Conservation (phyloP, 169 alveolate genomes). For the Theileria parva region DNA sequence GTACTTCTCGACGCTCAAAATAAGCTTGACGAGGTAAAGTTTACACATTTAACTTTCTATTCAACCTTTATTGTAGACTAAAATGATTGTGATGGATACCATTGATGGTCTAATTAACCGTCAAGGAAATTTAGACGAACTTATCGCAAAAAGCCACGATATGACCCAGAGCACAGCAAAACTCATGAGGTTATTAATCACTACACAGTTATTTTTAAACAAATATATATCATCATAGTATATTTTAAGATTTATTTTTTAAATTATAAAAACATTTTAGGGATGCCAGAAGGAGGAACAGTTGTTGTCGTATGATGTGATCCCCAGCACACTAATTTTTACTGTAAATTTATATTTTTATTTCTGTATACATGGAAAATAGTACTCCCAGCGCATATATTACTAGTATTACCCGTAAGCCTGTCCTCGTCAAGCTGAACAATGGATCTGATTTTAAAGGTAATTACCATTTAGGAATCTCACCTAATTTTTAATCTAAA, state of each 20-base stretch:
- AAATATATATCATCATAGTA: background rate
- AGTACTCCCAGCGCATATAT: conserved; percentile 54
- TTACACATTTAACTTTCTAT: background rate
- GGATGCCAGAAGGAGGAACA: conserved; percentile 64
- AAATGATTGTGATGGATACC: conserved; percentile 64
- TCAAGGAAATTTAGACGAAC: conserved; percentile 67
- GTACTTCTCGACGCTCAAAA: conserved; percentile 62
- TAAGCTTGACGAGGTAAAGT: conserved; percentile 59
- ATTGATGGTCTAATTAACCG: conserved; percentile 55
- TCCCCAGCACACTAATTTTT: conserved; percentile 2
- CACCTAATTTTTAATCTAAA: background rate
- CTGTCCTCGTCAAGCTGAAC: conserved; percentile 73
- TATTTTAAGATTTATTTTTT: background rate
- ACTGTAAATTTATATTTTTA: background rate
- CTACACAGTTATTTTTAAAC: background rate
- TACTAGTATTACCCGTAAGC: conserved; percentile 47
- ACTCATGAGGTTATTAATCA: conserved; percentile 55
- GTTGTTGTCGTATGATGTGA: conserved; percentile 63
- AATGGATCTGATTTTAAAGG: conserved; percentile 72
- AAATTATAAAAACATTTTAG: conserved; percentile 2
- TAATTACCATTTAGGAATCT: conserved; percentile 6
- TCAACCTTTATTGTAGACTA: conserved; percentile 19
- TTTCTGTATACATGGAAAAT: conserved; percentile 30
- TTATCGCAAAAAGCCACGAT: conserved; percentile 69
- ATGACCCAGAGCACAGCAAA: conserved; percentile 70